phyloP scores from a whole-genome alignment of 306 rosid species.

The Hippophae rhamnoides region DNA sequence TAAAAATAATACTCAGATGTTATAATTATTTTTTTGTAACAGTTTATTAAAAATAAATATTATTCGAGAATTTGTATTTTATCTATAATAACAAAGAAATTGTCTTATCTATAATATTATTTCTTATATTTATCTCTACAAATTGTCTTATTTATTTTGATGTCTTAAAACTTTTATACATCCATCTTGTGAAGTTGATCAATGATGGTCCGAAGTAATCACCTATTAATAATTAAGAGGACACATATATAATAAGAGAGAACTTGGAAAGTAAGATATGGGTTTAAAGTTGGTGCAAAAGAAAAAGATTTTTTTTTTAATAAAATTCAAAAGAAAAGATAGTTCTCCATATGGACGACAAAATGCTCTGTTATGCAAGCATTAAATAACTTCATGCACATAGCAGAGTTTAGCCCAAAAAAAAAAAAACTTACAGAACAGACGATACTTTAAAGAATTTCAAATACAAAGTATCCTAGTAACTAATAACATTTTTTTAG shows the following conservation, averaged over 20 bases:
- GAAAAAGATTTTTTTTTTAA: no score
- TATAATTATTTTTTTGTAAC: background rate
- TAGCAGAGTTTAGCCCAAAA: background rate
- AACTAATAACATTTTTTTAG: no score
- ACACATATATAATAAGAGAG: background rate
- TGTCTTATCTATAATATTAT: no score
- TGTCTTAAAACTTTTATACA: no score
- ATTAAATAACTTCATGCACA: conserved; percentile 1
- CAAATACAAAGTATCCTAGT: conserved; percentile 2
- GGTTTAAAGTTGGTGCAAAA: background rate
- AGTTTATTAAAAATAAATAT: no score
- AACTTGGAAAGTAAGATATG: background rate
- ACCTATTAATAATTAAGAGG: background rate
- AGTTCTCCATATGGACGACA: conserved; percentile 1
- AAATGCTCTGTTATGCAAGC: conserved; percentile 4
- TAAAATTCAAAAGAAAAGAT: no score
- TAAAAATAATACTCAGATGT: background rate
- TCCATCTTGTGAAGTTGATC: background rate
- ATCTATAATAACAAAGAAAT: no score
- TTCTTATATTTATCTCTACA: no score
- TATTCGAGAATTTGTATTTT: no score
- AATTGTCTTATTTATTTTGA: no score
- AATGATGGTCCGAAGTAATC: background rate
- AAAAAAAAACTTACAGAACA: background rate
- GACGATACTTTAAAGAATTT: background rate